Percentiles rank a stretch among this genome's conserved stretches.
Conservation (phyloP, 176 grass and related monocot genomes). For the Aegilops umbellulata region DNA sequence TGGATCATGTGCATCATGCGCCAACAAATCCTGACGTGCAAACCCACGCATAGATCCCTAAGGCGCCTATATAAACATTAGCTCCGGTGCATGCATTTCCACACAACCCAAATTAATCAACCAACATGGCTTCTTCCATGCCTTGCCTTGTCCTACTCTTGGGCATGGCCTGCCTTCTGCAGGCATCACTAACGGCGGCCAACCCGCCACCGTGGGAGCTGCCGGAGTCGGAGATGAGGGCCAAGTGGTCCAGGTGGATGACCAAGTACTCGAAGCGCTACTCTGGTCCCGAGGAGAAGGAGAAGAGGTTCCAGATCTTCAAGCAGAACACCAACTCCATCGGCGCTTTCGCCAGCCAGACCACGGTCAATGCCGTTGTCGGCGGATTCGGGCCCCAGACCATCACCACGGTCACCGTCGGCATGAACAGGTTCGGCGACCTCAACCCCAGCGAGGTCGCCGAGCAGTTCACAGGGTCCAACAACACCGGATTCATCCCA, state of each 20-base stretch:
- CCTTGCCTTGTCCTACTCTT: neutral
- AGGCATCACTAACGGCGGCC: neutral
- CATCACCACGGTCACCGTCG: neutral
- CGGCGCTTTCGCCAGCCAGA: neutral
- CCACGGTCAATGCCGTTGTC: neutral
- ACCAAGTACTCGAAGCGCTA: constrained; percentile 2
- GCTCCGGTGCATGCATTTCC: too few relatives aligned
- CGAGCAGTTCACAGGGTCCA: neutral
- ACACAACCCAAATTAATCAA: too few relatives aligned
- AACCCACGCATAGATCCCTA: too few relatives aligned
- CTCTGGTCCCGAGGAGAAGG: neutral
- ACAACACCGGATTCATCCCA: neutral
- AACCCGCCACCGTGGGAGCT: neutral
- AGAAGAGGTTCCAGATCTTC: constrained; percentile 21
- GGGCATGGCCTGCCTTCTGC: neutral
- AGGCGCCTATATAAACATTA: too few relatives aligned
- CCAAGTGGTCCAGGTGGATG: neutral
- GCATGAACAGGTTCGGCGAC: constrained; percentile 37
- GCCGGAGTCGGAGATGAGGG: neutral
- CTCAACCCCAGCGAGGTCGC: constrained; percentile 12
- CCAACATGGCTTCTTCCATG: neutral
- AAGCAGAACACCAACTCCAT: constrained; percentile 15
- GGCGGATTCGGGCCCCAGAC: constrained; percentile 9
- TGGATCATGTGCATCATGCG: too few relatives aligned
- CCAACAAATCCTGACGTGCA: too few relatives aligned